phyloP scores from a whole-genome alignment of 2,329 filamentous ascomycete genomes.

The Xylariaceae sp. region DNA sequence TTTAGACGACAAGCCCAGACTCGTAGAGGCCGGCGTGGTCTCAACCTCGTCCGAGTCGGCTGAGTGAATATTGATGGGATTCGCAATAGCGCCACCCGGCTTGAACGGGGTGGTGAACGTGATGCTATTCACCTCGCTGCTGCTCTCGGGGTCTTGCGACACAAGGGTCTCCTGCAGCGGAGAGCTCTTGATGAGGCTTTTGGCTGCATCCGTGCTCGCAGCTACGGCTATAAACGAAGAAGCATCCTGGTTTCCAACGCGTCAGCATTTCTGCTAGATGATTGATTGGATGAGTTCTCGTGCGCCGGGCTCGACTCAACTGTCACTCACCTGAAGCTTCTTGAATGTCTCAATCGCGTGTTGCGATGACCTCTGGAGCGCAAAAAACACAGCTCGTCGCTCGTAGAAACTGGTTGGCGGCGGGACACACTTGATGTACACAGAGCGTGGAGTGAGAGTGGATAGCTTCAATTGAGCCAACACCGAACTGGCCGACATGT shows the following conservation, averaged over 20 bases:
- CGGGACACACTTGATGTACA: slow-evolving; percentile 49
- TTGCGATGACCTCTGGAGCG: slow-evolving; percentile 36
- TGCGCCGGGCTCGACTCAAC: slow-evolving; percentile 23
- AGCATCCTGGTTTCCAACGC: slow-evolving; percentile 34
- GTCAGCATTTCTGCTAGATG: background rate
- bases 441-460: slow-evolving; percentile 28
- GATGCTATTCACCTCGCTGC: slow-evolving; percentile 16
- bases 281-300: background rate
- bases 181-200: slow-evolving; percentile 39
- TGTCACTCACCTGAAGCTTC: slow-evolving; percentile 38
- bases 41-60: slow-evolving; percentile 6
- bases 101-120: slow-evolving; percentile 22
- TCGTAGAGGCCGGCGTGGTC: slow-evolving; percentile 19
- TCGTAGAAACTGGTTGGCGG: slow-evolving; percentile 48
- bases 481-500: slow-evolving; percentile 24
- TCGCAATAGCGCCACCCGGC: slow-evolving; percentile 24
- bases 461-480: slow-evolving; percentile 29
- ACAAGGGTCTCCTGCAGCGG: slow-evolving; percentile 44
- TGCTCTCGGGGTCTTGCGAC: slow-evolving; percentile 14
- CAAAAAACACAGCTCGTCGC: slow-evolving; percentile 49
- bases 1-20: slow-evolving; percentile 24
- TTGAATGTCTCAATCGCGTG: slow-evolving; percentile 48
- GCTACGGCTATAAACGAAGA: slow-evolving; percentile 49
- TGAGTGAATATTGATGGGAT: slow-evolving; percentile 25
- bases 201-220: slow-evolving; percentile 36